Evolutionary conservation across 345 rosid species (phyloP), one percentile per base, ranked within the genome.

Genomic region (Gossypium thurberi): DNA sequence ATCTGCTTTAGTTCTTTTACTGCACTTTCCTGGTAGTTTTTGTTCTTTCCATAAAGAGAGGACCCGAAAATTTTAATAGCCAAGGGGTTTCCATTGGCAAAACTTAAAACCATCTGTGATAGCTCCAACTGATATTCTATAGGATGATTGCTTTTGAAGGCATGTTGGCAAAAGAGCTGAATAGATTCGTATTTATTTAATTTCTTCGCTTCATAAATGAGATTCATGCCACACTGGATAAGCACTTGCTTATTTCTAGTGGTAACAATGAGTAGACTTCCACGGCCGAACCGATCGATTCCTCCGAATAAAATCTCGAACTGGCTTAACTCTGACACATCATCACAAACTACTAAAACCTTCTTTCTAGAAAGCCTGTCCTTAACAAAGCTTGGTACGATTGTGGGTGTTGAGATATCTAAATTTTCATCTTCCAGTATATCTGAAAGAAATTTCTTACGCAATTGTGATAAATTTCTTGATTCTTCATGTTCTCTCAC

Each of bases 41-140:
- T 50, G 40, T 44, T 70, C 50, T 56, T 70, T 42, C 53, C 70
- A n/a, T 21, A 71, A 14, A 84, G 77, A 66, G 21, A 75, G 15
- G 79, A 75, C 5, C 85, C 85, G 26, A 85, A 28, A 7, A 83
- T 67, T 75, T 77, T 80, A 50, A 87, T 82, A 26, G 84, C 85
- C 42, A 87, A 60, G 13, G 85, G 90, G 50, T 81, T 63, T 0
- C 90, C 88, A 20, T 78, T 37, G 25, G 81, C 85, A 47, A 81
- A 78, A 65, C 64, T 53, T 3, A 79, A 66, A 44, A 79, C 78
- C 46, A 10, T 57, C 9, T 61, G 65, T 14, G 86, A 65, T 46
- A 83, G 56, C 33, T 37, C 21, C 8, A 50, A 21, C 47, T 53
- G 78, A 57, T 58, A n/a, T n/a, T 53, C 3, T 1, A 2, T 2